phyloP scores from a whole-genome alignment of 176 grass and related monocot genomes.

The Phoenix dactylifera region DNA sequence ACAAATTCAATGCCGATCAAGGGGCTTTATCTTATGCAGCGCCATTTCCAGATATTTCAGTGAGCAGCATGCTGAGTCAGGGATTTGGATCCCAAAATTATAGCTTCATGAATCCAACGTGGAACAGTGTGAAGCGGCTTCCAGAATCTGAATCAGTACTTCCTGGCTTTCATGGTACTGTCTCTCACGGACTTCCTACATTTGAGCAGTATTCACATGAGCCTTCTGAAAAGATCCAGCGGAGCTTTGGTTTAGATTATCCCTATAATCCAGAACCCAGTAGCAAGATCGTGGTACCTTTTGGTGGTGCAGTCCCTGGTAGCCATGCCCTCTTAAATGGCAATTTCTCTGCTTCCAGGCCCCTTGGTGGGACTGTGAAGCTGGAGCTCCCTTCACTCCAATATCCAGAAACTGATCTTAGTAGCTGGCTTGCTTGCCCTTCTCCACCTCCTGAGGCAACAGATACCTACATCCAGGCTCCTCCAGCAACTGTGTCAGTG shows the following conservation, averaged over 20 bases:
- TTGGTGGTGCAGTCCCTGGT: slow-evolving; percentile 22
- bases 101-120: slow-evolving; percentile 2
- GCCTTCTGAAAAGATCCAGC: slow-evolving; percentile 6
- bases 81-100: slow-evolving; percentile 2
- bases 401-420: slow-evolving; percentile 22
- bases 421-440: not conserved
- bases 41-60: not conserved
- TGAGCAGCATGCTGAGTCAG: not conserved
- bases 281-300: slow-evolving; percentile 9
- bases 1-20: slow-evolving; percentile 17
- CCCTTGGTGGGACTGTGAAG: slow-evolving; percentile 22
- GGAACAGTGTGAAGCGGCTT: slow-evolving; percentile 4
- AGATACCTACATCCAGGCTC: slow-evolving; percentile 19
- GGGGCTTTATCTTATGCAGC: slow-evolving; percentile 1
- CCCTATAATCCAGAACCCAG: slow-evolving; percentile 18
- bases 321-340: slow-evolving; percentile 21
- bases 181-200: not conserved
- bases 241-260: slow-evolving; percentile 1
- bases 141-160: slow-evolving; percentile 7
- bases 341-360: slow-evolving; percentile 46
- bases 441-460: slow-evolving; percentile 10
- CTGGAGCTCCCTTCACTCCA: slow-evolving; percentile 76
- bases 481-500: not conserved
- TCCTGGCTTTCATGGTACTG: not conserved
- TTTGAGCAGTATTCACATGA: slow-evolving; percentile 13